Base-by-base conservation (phyloP, 1,139 yeast species). In the Yamadazyma siamensis region DNA sequence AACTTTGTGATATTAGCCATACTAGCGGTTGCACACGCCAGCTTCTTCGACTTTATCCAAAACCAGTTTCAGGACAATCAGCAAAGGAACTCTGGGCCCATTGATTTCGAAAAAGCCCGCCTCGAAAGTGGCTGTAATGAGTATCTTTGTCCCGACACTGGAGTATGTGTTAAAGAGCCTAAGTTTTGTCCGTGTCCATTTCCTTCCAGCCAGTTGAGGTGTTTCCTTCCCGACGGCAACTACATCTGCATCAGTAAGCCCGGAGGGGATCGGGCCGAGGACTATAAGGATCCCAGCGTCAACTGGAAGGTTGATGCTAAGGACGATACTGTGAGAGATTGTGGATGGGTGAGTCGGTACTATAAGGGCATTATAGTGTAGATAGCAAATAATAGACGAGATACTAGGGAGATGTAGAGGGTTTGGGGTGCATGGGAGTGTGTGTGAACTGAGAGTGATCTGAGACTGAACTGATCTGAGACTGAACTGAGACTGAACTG, bases 161-260 rank as follows among this genome's bases (percentile, higher is more conserved):
- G 78, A 28, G 65, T 70, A 7, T 91, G 98, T 59, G 98, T 85
- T 0, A 68, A 71, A 6, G 52, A 59, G 2, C 77, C 88, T 1
- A 51, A 69, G 15, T 80, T 80, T 34, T 91, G 98, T 54, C 96
- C 97, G 1, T 91, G 98, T 54, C 88, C 87, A 7, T 89, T 75
- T 50, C 91, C 95, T 1, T 76, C 78, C 32, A 80, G 95, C 2
- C 96, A 91, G 53, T 52, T 84, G 40, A 80, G 87, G 48, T 91
- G 98, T 54, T 55, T 71, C 5, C 62, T 86, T 31, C 95, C 96
- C 0, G 78, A 75, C 38, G 71, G 76, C 15, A 68, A 74, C 34
- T 82, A 65, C 49, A 67, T 88, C 10, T 91, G 98, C 54, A 81
- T 91, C 29, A 82, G 94, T 11, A 79, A 78, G 43, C 89, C 91